Conservation (phyloP, 2,329 filamentous ascomycete genomes). For the Hypoxylon sp. region DNA sequence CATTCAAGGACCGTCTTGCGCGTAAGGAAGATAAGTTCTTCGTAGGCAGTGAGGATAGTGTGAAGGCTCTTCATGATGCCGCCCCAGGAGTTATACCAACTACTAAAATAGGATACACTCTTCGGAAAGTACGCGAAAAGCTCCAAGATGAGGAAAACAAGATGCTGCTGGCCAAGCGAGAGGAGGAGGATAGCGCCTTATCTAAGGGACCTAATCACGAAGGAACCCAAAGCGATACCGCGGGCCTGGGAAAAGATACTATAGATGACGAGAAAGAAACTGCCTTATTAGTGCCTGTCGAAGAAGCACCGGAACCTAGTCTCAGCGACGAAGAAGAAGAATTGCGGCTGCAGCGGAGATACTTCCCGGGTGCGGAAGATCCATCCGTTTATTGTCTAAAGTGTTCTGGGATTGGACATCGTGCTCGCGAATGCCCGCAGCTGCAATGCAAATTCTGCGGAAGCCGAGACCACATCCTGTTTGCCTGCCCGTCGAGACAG, state of each 20-base stretch:
- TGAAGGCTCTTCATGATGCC: conserved; percentile 23
- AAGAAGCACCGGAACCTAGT: neutral
- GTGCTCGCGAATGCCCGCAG: conserved; percentile 61
- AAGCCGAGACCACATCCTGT: conserved; percentile 62
- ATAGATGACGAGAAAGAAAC: neutral
- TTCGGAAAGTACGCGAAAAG: conserved; percentile 34
- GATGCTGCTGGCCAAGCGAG: conserved; percentile 43
- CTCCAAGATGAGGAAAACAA: neutral
- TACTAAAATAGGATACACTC: conserved; percentile 32
- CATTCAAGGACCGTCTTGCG: conserved; percentile 42
- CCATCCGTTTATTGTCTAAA: conserved; percentile 64
- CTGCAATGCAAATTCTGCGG: conserved; percentile 65
- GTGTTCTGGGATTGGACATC: conserved; percentile 67
- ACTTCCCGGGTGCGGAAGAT: conserved; percentile 66
- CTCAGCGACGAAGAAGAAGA: conserved; percentile 52
- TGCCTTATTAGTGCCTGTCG: neutral
- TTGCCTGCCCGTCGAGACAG: conserved; percentile 65
- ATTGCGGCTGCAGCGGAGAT: conserved; percentile 60
- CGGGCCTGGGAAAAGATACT: neutral
- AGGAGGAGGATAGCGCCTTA: conserved; percentile 53
- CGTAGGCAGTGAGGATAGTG: conserved; percentile 42
- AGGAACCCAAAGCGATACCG: conserved; percentile 23
- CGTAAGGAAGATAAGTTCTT: conserved; percentile 43
- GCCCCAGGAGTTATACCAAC: conserved; percentile 40
- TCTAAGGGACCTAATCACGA: conserved; percentile 28